Conservation (phyloP, 2,329 filamentous ascomycete genomes). For the Didymella exigua region DNA sequence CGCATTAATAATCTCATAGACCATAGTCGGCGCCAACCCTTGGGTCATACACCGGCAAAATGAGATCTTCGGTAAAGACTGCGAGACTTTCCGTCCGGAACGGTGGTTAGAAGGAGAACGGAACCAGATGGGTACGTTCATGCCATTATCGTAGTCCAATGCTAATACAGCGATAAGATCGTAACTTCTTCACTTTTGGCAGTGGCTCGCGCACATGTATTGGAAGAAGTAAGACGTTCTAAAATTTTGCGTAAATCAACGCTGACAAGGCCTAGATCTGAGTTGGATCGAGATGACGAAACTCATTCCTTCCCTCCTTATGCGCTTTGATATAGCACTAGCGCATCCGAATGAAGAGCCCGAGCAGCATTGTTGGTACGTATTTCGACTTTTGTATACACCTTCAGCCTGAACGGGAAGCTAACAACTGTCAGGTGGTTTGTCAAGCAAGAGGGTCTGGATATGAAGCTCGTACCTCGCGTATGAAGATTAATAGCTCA, state of each 20-base stretch:
- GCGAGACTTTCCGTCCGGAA: constrained; percentile 21
- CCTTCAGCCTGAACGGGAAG: no score
- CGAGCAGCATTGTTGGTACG: constrained; percentile 12
- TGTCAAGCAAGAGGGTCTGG: constrained; percentile 2
- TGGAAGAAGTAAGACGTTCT: constrained; percentile 12
- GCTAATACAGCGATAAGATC: constrained; percentile 4
- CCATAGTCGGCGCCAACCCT: constrained; percentile 19
- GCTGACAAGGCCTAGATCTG: constrained; percentile 3
- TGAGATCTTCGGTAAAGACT: constrained; percentile 23
- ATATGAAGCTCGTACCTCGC: background rate
- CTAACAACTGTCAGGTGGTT: background rate
- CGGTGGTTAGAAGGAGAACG: constrained; percentile 20
- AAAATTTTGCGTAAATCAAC: no score
- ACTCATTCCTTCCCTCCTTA: constrained; percentile 44
- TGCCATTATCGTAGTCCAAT: background rate
- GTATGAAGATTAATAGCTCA: background rate
- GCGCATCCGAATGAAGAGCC: constrained; percentile 24
- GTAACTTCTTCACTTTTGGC: constrained; percentile 21
- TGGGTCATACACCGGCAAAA: constrained; percentile 25
- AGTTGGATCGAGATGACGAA: constrained; percentile 45
- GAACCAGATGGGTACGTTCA: constrained; percentile 12
- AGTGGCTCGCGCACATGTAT: constrained; percentile 18
- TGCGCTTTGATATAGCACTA: constrained; percentile 44
- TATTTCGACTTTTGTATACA: fast-evolving
- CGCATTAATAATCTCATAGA: background rate